Conservation (phyloP, 2,329 filamentous ascomycete species). For the Fusarium sp. region DNA sequence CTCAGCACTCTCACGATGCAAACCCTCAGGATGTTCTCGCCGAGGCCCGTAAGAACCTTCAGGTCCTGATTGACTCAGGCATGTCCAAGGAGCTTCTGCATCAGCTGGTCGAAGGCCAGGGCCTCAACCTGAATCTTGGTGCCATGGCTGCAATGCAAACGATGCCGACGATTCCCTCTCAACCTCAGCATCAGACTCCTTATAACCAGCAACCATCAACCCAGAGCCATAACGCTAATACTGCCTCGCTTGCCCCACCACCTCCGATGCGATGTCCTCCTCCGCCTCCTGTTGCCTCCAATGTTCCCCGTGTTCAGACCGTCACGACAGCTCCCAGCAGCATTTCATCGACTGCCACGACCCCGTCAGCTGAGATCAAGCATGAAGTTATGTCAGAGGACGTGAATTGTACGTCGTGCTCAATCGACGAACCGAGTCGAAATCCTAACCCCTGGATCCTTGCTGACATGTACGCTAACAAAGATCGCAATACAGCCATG, state of each 20-base stretch:
- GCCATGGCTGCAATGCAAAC: conserved; percentile 29
- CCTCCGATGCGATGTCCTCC: conserved; percentile 50
- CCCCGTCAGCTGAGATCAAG: conserved; percentile 46
- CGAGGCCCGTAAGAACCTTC: conserved; percentile 58
- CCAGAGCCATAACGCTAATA: conserved; percentile 35
- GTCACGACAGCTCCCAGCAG: conserved; percentile 34
- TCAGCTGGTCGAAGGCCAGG: conserved; percentile 54
- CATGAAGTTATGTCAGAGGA: conserved; percentile 46
- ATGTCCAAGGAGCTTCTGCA: conserved; percentile 57
- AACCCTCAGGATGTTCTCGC: conserved; percentile 57
- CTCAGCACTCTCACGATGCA: conserved; percentile 47
- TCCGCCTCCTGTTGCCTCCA: conserved; percentile 43
- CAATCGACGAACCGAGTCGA: neutral
- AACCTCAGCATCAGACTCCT: conserved; percentile 36
- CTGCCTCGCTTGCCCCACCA: conserved; percentile 41
- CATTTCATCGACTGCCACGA: conserved; percentile 37
- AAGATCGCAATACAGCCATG: conserved; percentile 42
- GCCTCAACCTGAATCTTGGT: conserved; percentile 43
- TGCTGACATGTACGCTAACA: conserved; percentile 23
- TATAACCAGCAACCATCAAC: conserved; percentile 26
- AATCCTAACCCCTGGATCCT: neutral
- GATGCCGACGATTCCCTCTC: conserved; percentile 26
- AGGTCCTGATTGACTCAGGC: conserved; percentile 59
- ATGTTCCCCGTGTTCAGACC: conserved; percentile 33
- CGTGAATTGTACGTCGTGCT: conserved; percentile 39